Evolutionary conservation across 2,329 filamentous ascomycete genomes (phyloP).

Genomic region (Diaporthe batatas): DNA sequence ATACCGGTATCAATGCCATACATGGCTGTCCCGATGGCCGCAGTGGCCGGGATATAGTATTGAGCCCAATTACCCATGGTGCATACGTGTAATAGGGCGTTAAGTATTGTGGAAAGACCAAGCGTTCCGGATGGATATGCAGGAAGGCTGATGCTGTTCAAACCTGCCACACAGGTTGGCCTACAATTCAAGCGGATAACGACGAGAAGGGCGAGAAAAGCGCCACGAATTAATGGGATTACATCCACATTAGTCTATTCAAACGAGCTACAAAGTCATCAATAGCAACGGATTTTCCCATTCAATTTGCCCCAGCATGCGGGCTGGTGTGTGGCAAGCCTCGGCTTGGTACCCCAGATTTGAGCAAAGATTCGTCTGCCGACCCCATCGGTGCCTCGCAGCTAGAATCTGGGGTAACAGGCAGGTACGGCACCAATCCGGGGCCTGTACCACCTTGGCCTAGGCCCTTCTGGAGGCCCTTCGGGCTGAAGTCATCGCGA

Average conservation of each 20-base stretch:
- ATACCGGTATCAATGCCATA: conserved; percentile 47
- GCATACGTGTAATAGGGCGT: background rate
- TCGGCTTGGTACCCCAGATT: conserved; percentile 15
- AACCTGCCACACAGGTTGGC: background rate
- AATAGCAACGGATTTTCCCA: background rate
- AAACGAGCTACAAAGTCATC: background rate
- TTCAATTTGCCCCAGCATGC: background rate
- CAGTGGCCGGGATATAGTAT: conserved; percentile 22
- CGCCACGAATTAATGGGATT: background rate
- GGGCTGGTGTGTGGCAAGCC: background rate
- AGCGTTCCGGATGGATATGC: background rate
- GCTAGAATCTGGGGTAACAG: conserved; percentile 11
- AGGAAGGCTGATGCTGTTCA: background rate
- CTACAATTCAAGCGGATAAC: no score
- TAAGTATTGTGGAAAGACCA: background rate
- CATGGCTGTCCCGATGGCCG: conserved; percentile 34
- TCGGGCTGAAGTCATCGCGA: conserved; percentile 25
- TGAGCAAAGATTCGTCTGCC: background rate
- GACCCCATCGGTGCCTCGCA: conserved; percentile 18
- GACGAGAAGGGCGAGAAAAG: background rate
- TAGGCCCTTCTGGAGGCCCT: background rate
- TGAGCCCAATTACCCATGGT: conserved; percentile 25
- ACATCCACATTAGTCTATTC: background rate
- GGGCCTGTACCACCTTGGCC: background rate
- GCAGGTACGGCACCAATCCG: background rate